phyloP scores from a whole-genome alignment of 306 rosid species.

The Ochetophila trinervis region DNA sequence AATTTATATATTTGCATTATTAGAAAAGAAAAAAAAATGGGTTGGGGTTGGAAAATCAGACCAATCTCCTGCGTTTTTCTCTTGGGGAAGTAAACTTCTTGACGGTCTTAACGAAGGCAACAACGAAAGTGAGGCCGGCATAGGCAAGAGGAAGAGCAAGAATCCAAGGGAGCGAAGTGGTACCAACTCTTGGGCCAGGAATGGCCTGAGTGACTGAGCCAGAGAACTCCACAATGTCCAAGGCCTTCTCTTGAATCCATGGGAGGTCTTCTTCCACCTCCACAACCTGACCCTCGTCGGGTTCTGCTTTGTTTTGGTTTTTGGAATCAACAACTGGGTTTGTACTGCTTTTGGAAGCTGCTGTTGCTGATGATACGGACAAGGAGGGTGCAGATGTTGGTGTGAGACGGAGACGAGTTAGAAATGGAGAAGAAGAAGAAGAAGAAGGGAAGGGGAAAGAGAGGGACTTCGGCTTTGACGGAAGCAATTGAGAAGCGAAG shows the following conservation, averaged over 20 bases:
- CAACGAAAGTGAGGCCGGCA: slow-evolving; percentile 60
- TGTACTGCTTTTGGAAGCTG: slow-evolving; percentile 16
- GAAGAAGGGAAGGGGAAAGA: slow-evolving; percentile 1
- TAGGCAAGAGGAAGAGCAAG: slow-evolving; percentile 82
- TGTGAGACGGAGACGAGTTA: slow-evolving; percentile 6
- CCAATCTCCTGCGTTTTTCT: slow-evolving; percentile 79
- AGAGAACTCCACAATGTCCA: slow-evolving; percentile 88
- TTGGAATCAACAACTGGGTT: not conserved
- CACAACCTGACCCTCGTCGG: slow-evolving; percentile 29
- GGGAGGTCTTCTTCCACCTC: slow-evolving; percentile 89
- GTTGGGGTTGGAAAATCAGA: slow-evolving; percentile 5
- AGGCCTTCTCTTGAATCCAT: slow-evolving; percentile 92
- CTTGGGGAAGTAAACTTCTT: slow-evolving; percentile 69
- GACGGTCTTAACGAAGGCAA: slow-evolving; percentile 72
- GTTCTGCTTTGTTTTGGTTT: slow-evolving; percentile 3
- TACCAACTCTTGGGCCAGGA: slow-evolving; percentile 90
- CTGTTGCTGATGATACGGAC: slow-evolving; percentile 27
- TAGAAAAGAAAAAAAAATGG: not conserved
- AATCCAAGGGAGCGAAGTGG: slow-evolving; percentile 85
- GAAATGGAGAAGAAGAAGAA: slow-evolving; percentile 5
- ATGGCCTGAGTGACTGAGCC: slow-evolving; percentile 88
- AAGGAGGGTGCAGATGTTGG: not conserved
- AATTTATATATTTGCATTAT: not conserved
- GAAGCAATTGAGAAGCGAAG: slow-evolving; percentile 39
- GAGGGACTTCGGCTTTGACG: slow-evolving; percentile 3